Percentiles rank a stretch among this genome's conserved stretches.
phyloP scores from a whole-genome alignment of 2,329 filamentous ascomycete species.

The Arachnomyces sp. region DNA sequence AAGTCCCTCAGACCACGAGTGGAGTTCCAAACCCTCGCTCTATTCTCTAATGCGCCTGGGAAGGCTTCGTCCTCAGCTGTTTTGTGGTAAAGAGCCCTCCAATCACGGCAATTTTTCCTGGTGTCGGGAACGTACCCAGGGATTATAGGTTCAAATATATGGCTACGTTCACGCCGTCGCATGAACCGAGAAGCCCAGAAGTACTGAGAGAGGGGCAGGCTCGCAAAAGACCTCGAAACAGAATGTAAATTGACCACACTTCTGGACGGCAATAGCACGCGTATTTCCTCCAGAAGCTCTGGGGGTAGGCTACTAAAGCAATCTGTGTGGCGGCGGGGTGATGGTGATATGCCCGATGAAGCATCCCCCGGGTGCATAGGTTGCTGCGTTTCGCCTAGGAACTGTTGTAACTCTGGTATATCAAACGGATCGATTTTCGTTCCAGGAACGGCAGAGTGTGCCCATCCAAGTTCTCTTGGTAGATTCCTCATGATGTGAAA shows the following conservation, averaged over 20 bases:
- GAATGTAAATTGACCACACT: conserved; percentile 11
- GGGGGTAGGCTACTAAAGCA: conserved; percentile 12
- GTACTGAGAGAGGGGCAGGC: conserved; percentile 11
- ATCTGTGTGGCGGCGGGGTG: conserved; percentile 6
- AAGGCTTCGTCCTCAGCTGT: conserved; percentile 5
- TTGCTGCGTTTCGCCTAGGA: conserved; percentile 6
- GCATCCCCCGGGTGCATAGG: background rate
- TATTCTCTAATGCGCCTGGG: conserved; percentile 9
- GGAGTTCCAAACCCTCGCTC: conserved; percentile 13
- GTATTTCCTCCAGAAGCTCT: conserved; percentile 15
- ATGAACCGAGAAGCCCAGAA: conserved; percentile 18
- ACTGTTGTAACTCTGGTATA: conserved; percentile 7
- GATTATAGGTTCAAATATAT: conserved; percentile 12
- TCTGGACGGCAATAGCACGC: conserved; percentile 7
- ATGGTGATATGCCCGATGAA: background rate
- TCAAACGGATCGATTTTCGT: conserved; percentile 8
- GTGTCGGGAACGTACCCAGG: conserved; percentile 1
- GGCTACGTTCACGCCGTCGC: conserved; percentile 12
- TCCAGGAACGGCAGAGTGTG: conserved; percentile 7
- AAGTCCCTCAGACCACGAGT: conserved; percentile 10
- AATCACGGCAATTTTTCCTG: conserved; percentile 14
- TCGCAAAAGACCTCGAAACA: conserved; percentile 16
- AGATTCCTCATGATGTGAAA: conserved; percentile 7
- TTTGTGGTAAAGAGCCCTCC: conserved; percentile 14
- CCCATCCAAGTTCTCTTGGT: conserved; percentile 2